Conservation (phyloP, 306 rosid genomes). For the Cicer yamashitae region DNA sequence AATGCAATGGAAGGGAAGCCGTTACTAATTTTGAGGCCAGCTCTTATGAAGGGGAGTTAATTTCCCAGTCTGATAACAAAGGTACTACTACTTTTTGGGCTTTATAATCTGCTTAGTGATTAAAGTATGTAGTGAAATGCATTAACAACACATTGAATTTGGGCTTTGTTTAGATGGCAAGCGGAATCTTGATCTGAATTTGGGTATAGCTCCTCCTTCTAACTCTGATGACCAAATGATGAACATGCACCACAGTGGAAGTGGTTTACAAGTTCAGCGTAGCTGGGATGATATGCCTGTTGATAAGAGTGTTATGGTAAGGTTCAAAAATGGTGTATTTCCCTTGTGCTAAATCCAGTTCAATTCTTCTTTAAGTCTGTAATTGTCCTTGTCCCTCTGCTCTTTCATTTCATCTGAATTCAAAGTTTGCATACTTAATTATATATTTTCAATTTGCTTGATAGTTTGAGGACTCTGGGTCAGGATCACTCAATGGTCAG, state of each 20-base stretch:
- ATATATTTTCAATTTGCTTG: slow-evolving; percentile 15
- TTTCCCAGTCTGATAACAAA: slow-evolving; percentile 60
- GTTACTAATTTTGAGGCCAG: slow-evolving; percentile 86
- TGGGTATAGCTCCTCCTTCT: slow-evolving; percentile 79
- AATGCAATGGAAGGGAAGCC: slow-evolving; percentile 86
- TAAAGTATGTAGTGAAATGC: not conserved
- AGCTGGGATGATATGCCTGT: slow-evolving; percentile 54
- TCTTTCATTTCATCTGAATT: slow-evolving; percentile 5
- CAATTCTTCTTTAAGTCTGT: slow-evolving; percentile 4
- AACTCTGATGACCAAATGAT: slow-evolving; percentile 52
- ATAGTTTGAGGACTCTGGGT: slow-evolving; percentile 63
- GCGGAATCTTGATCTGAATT: slow-evolving; percentile 78
- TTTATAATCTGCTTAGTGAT: not conserved
- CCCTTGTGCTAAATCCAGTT: not conserved
- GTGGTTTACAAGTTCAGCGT: slow-evolving; percentile 51
- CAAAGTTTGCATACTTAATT: not conserved
- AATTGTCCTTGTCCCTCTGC: not conserved
- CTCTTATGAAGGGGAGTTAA: slow-evolving; percentile 60
- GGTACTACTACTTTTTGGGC: slow-evolving; percentile 47
- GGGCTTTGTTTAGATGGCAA: slow-evolving; percentile 51
- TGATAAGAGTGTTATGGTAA: slow-evolving; percentile 66
- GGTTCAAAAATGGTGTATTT: slow-evolving; percentile 2
- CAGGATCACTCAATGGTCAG: slow-evolving; percentile 53
- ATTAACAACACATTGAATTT: not conserved
- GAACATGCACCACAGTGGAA: slow-evolving; percentile 39